Conservation (phyloP, 306 rosid species). For the Dryas alaskensis region DNA sequence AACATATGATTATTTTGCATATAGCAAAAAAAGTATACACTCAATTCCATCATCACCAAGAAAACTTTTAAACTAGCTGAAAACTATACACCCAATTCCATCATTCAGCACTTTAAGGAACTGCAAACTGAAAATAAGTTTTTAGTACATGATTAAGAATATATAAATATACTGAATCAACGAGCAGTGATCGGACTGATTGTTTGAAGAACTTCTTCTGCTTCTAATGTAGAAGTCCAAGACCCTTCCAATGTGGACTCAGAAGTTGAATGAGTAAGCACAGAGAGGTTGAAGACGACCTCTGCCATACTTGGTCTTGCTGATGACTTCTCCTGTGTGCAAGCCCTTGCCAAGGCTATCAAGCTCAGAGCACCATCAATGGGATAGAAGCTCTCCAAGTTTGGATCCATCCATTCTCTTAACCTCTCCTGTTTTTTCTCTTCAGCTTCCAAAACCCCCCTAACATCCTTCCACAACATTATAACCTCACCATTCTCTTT, state of each 20-base stretch:
- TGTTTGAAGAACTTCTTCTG: conserved; percentile 12
- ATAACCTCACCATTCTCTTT: conserved; percentile 54
- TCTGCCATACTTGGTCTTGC: conserved; percentile 36
- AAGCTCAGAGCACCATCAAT: conserved; percentile 53
- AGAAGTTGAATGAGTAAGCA: conserved; percentile 25
- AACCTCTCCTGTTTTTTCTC: conserved; percentile 48
- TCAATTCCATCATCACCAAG: not conserved
- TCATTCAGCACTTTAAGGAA: not conserved
- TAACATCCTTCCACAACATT: conserved; percentile 63
- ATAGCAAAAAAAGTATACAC: not conserved
- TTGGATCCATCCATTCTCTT: conserved; percentile 64
- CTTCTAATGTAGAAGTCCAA: conserved; percentile 12
- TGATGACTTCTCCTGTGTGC: conserved; percentile 47
- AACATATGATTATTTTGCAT: not conserved
- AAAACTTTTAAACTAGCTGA: not conserved
- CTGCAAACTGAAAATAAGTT: not conserved
- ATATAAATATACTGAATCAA: conserved; percentile 1
- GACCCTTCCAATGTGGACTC: not conserved
- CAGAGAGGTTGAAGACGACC: conserved; percentile 34
- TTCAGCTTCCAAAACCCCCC: conserved; percentile 47
- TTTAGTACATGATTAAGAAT: not conserved
- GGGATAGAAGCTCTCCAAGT: conserved; percentile 41
- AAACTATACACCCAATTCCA: not conserved
- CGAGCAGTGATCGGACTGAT: conserved; percentile 24
- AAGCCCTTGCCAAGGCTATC: conserved; percentile 51